Evolutionary conservation across 371 early-diverging fungal species (phyloP).

Genomic region (Capillidium heterosporum): DNA sequence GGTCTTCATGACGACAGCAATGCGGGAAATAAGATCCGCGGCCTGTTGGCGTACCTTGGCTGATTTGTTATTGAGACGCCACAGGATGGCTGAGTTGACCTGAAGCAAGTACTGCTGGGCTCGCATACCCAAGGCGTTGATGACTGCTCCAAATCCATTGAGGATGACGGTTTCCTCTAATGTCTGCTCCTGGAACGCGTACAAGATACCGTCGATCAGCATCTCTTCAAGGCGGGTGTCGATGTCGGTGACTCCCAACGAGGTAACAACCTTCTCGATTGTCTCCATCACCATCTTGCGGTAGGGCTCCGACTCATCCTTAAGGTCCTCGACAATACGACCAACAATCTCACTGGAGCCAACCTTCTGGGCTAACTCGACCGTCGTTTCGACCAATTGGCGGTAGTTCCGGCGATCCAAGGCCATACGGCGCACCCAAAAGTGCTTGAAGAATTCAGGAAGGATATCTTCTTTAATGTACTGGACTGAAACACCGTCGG

Average conservation of each 20-base stretch:
- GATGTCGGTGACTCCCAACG: constrained; percentile 76
- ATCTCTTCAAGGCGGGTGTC: constrained; percentile 77
- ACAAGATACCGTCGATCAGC: constrained; percentile 87
- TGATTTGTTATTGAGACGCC: constrained; percentile 91
- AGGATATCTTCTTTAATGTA: constrained; percentile 79
- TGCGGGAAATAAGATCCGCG: constrained; percentile 84
- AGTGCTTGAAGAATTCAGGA: constrained; percentile 86
- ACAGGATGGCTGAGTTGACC: constrained; percentile 81
- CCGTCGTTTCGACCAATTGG: constrained; percentile 89
- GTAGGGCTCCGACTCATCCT: constrained; percentile 88
- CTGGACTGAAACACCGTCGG: constrained; percentile 73
- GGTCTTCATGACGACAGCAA: constrained; percentile 80
- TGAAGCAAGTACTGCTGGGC: constrained; percentile 84
- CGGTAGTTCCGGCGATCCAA: constrained; percentile 81
- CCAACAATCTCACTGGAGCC: constrained; percentile 78
- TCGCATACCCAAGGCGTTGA: constrained; percentile 74
- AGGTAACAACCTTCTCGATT: constrained; percentile 59
- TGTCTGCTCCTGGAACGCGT: constrained; percentile 93
- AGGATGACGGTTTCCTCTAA: constrained; percentile 79
- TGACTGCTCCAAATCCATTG: constrained; percentile 88
- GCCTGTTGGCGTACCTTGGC: constrained; percentile 94
- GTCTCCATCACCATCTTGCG: constrained; percentile 96
- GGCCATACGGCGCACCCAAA: constrained; percentile 96
- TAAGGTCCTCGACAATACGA: constrained; percentile 72
- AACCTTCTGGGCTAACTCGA: constrained; percentile 81